Evolutionary conservation across 352 stramenopile genomes (phyloP), one percentile per base, ranked within the genome.

Genomic region (Phytophthora niederhauseri): DNA sequence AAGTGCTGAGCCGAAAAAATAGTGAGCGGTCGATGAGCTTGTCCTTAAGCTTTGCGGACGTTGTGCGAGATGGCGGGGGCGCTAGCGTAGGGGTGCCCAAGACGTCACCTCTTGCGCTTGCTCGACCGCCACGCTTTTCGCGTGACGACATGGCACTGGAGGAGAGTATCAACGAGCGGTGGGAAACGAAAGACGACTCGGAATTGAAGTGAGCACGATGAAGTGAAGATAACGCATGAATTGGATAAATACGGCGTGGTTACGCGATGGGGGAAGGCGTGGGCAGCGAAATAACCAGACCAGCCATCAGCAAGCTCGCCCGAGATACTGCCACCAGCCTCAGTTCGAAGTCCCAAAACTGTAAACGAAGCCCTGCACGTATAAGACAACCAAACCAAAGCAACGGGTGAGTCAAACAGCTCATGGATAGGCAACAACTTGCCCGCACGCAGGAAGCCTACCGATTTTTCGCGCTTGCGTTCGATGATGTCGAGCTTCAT

Each of bases 31-130:
- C 89, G 8, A 84, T 96, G 73, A 96, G 88, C 70, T 93, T 95
- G 38, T 95, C 87, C 3, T 80, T 95, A 64, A 95, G 88, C 71
- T 96, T 96, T 76, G 89, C 89, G 0, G 89, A 96, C 52, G 89
- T 96, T 12, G 89, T 96, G 0, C 77, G 91, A 14, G 85, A 86
- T 19, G 84, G 86, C n/a, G 76, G 70, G 0, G 57, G 72, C 9
- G 66, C 11, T 61, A 28, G 20, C 14, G 38, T 30, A 65, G 81
- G 80, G 30, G 73, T 72, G 7, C 81, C 76, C 20, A 68, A 77
- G 14, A 80, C 71, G 5, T 91, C 81, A 8, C 82, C 81, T 15
- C 43, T 89, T 14, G 68, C 77, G 3, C 45, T 82, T 8, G 63
- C 73, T n/a, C 77, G 79, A 34, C 66, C 75, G 11, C 56, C 71